Evolutionary conservation across 106 monocot species (phyloP).

Genomic region (Acorus gramineus): DNA sequence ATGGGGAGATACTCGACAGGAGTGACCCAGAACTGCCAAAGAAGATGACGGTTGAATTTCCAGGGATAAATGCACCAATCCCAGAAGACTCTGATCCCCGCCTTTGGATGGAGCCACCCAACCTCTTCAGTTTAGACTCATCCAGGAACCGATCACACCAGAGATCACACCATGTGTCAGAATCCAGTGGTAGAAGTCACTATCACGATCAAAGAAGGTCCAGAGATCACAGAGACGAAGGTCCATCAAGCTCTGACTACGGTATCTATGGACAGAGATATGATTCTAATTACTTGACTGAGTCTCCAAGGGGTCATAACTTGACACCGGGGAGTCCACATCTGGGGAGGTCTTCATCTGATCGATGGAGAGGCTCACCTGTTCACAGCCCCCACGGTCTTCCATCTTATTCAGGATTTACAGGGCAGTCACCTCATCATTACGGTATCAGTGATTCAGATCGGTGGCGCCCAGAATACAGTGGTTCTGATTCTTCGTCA

Average conservation of each 20-base stretch:
- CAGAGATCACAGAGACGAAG: slow-evolving; percentile 19
- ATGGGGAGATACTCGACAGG: slow-evolving; percentile 70
- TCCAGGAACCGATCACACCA: slow-evolving; percentile 6
- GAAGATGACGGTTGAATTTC: slow-evolving; percentile 69
- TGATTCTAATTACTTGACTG: slow-evolving; percentile 22
- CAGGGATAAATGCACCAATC: slow-evolving; percentile 79
- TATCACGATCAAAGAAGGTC: slow-evolving; percentile 19
- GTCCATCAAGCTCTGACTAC: slow-evolving; percentile 12
- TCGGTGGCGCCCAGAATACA: slow-evolving; percentile 13
- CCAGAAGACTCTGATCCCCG: slow-evolving; percentile 67
- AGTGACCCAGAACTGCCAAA: slow-evolving; percentile 24
- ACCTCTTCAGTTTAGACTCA: slow-evolving; percentile 10
- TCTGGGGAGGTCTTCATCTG: slow-evolving; percentile 47
- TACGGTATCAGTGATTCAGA: slow-evolving; percentile 9
- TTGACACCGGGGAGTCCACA: slow-evolving; percentile 22
- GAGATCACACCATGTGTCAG: slow-evolving; percentile 4
- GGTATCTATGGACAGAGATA: slow-evolving; percentile 40
- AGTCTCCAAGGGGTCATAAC: slow-evolving; percentile 1
- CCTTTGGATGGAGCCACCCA: slow-evolving; percentile 34
- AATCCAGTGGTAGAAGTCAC: slow-evolving; percentile 4
- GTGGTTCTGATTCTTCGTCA: slow-evolving; percentile 10
- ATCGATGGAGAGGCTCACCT: slow-evolving; percentile 31
- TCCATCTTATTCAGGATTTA: slow-evolving; percentile 9
- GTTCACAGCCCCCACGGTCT: slow-evolving; percentile 22
- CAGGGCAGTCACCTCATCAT: slow-evolving; percentile 12